Conservation (phyloP, 2,329 filamentous ascomycete species). For the Amauroascus niger region DNA sequence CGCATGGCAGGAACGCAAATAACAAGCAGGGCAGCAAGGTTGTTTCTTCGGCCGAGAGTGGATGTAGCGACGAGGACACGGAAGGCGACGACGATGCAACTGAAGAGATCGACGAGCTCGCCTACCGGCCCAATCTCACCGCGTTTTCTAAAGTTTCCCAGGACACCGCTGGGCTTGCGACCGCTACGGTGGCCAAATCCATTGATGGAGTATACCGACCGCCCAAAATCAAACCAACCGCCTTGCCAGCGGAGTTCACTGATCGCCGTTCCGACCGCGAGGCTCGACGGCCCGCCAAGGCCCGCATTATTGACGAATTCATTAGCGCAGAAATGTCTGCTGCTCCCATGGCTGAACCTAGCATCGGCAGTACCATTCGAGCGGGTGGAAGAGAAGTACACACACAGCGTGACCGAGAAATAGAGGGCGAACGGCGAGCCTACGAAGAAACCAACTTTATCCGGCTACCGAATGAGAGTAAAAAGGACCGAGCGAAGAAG, state of each 20-base stretch:
- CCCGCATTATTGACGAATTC: constrained; percentile 84
- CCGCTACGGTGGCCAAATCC: constrained; percentile 24
- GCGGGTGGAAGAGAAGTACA: constrained; percentile 69
- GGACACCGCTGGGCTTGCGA: constrained; percentile 25
- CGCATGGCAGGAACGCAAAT: constrained; percentile 23
- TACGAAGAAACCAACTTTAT: constrained; percentile 94
- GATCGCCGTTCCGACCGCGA: constrained; percentile 52
- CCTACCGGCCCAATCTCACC: constrained; percentile 52
- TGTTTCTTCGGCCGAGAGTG: constrained; percentile 29
- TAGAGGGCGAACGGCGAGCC: constrained; percentile 65
- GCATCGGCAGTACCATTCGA: constrained; percentile 81
- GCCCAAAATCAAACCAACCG: constrained; percentile 74
- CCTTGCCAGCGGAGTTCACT: constrained; percentile 57
- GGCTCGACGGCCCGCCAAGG: constrained; percentile 57
- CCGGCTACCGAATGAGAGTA: constrained; percentile 73
- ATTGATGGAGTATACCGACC: constrained; percentile 72
- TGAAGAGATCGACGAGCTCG: constrained; percentile 47
- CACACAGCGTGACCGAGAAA: constrained; percentile 62
- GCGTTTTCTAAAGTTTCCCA: constrained; percentile 33
- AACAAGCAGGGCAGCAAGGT: constrained; percentile 21
- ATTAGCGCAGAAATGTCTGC: constrained; percentile 72
- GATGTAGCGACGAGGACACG: constrained; percentile 22
- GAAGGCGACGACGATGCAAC: constrained; percentile 24
- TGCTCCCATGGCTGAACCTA: constrained; percentile 74
- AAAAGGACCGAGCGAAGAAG: constrained; percentile 70